These are phyloP conservation scores for Monosporozyma yasuniensis DNA, from an alignment of 805 yeast species.

Conservation along the genomic window DNA sequence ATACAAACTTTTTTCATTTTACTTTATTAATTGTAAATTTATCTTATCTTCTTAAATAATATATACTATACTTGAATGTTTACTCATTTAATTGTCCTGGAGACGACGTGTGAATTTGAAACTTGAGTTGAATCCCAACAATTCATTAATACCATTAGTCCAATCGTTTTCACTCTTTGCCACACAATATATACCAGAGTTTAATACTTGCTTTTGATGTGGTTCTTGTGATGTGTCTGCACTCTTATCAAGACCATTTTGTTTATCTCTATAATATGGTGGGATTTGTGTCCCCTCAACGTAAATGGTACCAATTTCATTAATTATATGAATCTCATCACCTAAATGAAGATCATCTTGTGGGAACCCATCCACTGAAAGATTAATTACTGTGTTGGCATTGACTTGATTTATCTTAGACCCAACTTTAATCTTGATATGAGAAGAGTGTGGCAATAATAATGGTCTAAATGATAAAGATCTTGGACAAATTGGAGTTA, in stretches of 20 bases:
- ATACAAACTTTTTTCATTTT: no score
- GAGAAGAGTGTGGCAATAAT: constrained; percentile 69
- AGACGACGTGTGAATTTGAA: constrained; percentile 43
- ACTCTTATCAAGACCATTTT: neutral
- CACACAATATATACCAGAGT: constrained; percentile 78
- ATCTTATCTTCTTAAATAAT: constrained; percentile 2
- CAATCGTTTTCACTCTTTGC: constrained; percentile 80
- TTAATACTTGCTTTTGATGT: constrained; percentile 12
- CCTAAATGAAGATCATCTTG: constrained; percentile 61
- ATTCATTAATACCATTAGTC: constrained; percentile 82
- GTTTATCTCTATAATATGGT: constrained; percentile 6
- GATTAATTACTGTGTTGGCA: constrained; percentile 38
- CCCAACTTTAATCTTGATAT: constrained; percentile 54
- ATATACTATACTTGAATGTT: neutral
- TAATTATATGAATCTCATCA: constrained; percentile 67
- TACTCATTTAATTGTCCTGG: constrained; percentile 6
- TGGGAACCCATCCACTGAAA: constrained; percentile 79
- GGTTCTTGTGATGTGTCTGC: neutral
- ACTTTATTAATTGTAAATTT: constrained; percentile 6
- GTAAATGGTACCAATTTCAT: constrained; percentile 54
- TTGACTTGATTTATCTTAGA: constrained; percentile 34
- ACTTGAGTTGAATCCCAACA: constrained; percentile 80
- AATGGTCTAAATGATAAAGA: constrained; percentile 86
- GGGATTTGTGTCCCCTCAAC: constrained; percentile 42
- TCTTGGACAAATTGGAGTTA: constrained; percentile 89